phyloP scores from a whole-genome alignment of 2,329 filamentous ascomycete genomes.

The Scedosporium boydii region DNA sequence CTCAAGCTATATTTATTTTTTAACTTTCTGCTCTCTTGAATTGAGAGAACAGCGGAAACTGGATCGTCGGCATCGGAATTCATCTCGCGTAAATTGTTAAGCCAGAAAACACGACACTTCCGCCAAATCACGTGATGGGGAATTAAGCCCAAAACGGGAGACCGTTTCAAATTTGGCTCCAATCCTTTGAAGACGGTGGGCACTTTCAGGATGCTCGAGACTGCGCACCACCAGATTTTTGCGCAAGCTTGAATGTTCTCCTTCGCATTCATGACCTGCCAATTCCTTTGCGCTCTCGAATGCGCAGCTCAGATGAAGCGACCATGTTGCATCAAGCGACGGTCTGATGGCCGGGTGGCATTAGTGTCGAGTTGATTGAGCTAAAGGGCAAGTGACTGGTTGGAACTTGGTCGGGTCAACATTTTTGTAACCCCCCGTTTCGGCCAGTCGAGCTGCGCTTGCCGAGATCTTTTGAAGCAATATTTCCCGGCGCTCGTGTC shows the following conservation, averaged over 20 bases:
- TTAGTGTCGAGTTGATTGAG: constrained; percentile 2
- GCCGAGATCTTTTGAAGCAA: constrained; percentile 3
- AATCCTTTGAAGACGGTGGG: background rate
- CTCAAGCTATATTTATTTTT: background rate
- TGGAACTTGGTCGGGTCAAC: background rate
- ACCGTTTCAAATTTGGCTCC: constrained; percentile 1
- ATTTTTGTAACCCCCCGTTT: constrained; percentile 6
- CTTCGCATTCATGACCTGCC: background rate
- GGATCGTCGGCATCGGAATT: background rate
- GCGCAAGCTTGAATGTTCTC: background rate
- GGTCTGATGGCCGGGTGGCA: background rate
- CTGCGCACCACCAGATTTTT: background rate
- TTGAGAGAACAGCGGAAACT: background rate
- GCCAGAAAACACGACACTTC: background rate
- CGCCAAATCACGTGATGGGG: background rate
- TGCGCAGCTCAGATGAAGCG: background rate
- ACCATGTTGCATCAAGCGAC: background rate
- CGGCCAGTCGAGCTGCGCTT: background rate
- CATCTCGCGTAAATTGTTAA: background rate
- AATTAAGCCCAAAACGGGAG: background rate
- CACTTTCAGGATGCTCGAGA: background rate
- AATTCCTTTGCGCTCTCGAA: background rate
- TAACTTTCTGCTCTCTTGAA: background rate
- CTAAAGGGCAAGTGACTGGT: background rate
- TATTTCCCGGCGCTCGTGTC: background rate